These are phyloP conservation scores for Ceratocystis huliohia DNA, from an alignment of 2,329 filamentous ascomycete species.

Conservation along the genomic window DNA sequence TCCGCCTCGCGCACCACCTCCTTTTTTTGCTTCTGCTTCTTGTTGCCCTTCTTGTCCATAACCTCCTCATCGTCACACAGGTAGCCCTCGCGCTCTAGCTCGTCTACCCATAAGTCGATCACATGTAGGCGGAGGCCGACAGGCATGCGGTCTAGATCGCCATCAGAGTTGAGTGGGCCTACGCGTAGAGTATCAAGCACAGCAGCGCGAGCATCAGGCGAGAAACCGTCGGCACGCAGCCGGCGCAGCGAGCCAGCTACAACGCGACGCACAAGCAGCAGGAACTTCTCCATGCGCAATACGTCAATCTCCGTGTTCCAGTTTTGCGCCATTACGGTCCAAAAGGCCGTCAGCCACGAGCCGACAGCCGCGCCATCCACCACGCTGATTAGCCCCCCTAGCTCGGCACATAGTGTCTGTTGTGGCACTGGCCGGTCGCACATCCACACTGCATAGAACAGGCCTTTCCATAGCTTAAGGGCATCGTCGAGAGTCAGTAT, in stretches of 20 bases:
- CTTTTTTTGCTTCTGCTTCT: constrained; percentile 24
- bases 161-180: constrained; percentile 28
- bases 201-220: constrained; percentile 3
- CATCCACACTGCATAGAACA: constrained; percentile 92
- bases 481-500: constrained; percentile 55
- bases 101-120: constrained; percentile 83
- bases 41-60: constrained; percentile 28
- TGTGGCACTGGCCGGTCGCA: constrained; percentile 79
- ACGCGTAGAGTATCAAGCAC: constrained; percentile 26
- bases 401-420: constrained; percentile 66
- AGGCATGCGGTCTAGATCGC: constrained; percentile 49
- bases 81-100: constrained; percentile 59
- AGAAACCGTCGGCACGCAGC: constrained; percentile 12
- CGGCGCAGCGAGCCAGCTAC: constrained; percentile 52
- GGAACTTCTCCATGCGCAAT: constrained; percentile 80
- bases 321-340: constrained; percentile 55
- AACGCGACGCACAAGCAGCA: constrained; percentile 69
- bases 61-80: constrained; percentile 32
- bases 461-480: constrained; percentile 84
- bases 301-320: constrained; percentile 62
- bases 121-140: constrained; percentile 79
- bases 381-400: constrained; percentile 47
- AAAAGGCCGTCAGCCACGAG: constrained; percentile 41
- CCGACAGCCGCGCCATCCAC: constrained; percentile 38
- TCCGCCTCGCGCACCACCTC: constrained; percentile 28